phyloP scores from a whole-genome alignment of 495 filamentous ascomycete genomes.

The Penicillium steckii region DNA sequence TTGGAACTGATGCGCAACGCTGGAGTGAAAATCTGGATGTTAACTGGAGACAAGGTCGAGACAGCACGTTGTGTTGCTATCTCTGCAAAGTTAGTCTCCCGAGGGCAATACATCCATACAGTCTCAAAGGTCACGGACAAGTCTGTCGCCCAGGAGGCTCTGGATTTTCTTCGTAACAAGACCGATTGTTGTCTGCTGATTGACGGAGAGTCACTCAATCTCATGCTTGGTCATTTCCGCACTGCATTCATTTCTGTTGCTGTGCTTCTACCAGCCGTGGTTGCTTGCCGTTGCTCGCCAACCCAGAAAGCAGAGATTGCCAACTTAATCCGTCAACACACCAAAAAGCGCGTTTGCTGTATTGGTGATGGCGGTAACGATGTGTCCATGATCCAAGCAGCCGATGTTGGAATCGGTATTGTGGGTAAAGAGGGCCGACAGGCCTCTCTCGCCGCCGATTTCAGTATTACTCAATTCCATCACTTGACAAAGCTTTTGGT shows the following conservation, averaged over 20 bases:
- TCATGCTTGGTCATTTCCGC: constrained; percentile 80
- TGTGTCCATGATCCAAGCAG: constrained; percentile 98
- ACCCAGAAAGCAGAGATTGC: constrained; percentile 97
- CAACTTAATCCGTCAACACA: constrained; percentile 84
- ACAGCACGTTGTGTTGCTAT: constrained; percentile 97
- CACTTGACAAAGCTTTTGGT: constrained; percentile 96
- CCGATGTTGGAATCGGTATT: constrained; percentile 96
- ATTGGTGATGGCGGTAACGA: constrained; percentile 99
- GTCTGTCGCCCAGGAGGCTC: constrained; percentile 71
- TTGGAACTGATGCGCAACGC: constrained; percentile 95
- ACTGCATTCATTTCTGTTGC: constrained; percentile 84
- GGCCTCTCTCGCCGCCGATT: constrained; percentile 92
- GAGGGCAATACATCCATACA: constrained; percentile 95
- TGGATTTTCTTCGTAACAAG: constrained; percentile 86
- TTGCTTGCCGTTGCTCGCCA: constrained; percentile 95
- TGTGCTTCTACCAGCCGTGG: constrained; percentile 84
- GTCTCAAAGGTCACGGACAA: constrained; percentile 67
- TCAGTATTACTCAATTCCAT: constrained; percentile 91
- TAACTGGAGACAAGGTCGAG: constrained; percentile 98
- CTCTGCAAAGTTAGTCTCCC: constrained; percentile 86
- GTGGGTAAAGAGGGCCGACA: constrained; percentile 97
- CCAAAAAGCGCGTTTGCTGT: constrained; percentile 90
- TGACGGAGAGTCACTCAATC: constrained; percentile 83
- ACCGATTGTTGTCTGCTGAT: constrained; percentile 89
- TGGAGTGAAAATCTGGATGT: constrained; percentile 99